These are phyloP conservation scores for Pyrenophora teres DNA, from an alignment of 2,329 filamentous ascomycete species.

Conservation along the genomic window DNA sequence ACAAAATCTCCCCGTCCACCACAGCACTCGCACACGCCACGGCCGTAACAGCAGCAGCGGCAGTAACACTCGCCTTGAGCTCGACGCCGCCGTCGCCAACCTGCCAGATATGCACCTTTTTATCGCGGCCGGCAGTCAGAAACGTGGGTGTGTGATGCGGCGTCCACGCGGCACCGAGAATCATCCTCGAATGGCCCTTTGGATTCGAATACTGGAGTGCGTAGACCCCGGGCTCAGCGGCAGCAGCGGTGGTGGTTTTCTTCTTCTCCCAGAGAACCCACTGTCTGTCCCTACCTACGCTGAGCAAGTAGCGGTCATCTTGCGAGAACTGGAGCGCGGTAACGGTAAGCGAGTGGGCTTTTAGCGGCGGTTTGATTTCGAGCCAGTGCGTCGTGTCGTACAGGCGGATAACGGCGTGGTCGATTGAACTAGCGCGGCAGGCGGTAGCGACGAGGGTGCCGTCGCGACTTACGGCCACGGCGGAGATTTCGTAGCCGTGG, in stretches of 20 bases:
- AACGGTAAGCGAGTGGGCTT: slow-evolving; percentile 85
- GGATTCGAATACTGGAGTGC: slow-evolving; percentile 67
- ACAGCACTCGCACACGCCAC: slow-evolving; percentile 26
- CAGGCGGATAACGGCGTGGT: slow-evolving; percentile 91
- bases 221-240: slow-evolving; percentile 52
- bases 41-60: slow-evolving; percentile 37
- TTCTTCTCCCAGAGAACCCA: slow-evolving; percentile 79
- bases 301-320: slow-evolving; percentile 76
- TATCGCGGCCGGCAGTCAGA: slow-evolving; percentile 89
- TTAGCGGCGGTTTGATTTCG: slow-evolving; percentile 79
- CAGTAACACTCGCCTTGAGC: slow-evolving; percentile 31
- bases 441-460: slow-evolving; percentile 82
- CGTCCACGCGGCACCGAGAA: slow-evolving; percentile 85
- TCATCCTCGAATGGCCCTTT: slow-evolving; percentile 91
- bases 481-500: slow-evolving; percentile 95
- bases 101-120: slow-evolving; percentile 69
- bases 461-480: slow-evolving; percentile 77
- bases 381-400: slow-evolving; percentile 89
- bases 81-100: slow-evolving; percentile 29
- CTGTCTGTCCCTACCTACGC: slow-evolving; percentile 87
- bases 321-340: slow-evolving; percentile 79
- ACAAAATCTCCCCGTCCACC: slow-evolving; percentile 6
- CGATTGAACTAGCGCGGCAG: slow-evolving; percentile 87
- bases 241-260: slow-evolving; percentile 1
- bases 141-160: slow-evolving; percentile 59